Evolutionary conservation across 306 rosid genomes (phyloP).

Genomic region (Datisca glomerata): DNA sequence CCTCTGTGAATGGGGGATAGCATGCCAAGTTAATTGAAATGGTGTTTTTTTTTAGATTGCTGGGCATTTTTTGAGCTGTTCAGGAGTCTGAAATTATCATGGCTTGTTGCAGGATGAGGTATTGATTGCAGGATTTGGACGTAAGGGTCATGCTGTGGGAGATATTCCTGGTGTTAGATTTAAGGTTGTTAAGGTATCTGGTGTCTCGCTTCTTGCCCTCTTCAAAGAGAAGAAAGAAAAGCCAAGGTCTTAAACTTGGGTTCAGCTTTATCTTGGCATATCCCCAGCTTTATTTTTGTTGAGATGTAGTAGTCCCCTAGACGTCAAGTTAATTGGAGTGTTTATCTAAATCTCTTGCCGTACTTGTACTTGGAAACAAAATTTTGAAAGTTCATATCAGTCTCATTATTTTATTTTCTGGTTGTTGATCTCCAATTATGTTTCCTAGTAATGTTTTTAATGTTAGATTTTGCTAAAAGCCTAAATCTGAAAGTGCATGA

Average conservation of each 20-base stretch:
- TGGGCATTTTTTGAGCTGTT: no score
- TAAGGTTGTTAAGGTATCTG: slow-evolving; percentile 28
- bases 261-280: not conserved
- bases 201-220: slow-evolving; percentile 23
- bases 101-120: slow-evolving; percentile 19
- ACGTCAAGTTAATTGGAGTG: no score
- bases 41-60: no score
- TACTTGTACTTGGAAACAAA: not conserved
- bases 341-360: not conserved
- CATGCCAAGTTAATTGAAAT: no score
- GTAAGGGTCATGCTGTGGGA: slow-evolving; percentile 26
- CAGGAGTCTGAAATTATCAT: not conserved
- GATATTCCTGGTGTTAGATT: slow-evolving; percentile 30
- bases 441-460: no score
- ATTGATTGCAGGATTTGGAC: slow-evolving; percentile 26
- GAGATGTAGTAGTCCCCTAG: not conserved
- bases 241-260: slow-evolving; percentile 18
- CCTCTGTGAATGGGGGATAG: no score
- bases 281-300: not conserved
- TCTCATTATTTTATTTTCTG: not conserved
- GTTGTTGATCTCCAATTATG: no score
- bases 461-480: no score
- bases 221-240: slow-evolving; percentile 28
- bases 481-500: no score
- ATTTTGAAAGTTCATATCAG: not conserved